These are phyloP conservation scores for Septoria linicola DNA, from an alignment of 2,329 filamentous ascomycete species.

Conservation along the genomic window DNA sequence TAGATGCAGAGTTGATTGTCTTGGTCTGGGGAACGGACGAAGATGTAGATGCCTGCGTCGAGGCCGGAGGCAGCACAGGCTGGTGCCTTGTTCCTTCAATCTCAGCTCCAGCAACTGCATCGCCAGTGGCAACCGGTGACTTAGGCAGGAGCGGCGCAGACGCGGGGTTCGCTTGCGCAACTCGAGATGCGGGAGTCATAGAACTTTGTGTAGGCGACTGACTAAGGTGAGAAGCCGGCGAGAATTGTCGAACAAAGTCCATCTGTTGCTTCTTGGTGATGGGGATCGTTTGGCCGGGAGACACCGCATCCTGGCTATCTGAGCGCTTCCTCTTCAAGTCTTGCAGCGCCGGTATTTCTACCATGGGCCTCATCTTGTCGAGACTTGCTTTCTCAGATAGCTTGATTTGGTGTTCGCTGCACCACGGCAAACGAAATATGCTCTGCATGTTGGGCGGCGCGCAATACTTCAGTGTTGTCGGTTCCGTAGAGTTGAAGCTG, in stretches of 20 bases:
- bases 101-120: slow-evolving; percentile 1
- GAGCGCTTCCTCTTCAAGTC: slow-evolving; percentile 61
- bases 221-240: slow-evolving; percentile 12
- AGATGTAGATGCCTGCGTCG: background rate
- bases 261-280: slow-evolving; percentile 27
- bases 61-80: background rate
- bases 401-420: slow-evolving; percentile 37
- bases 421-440: slow-evolving; percentile 53
- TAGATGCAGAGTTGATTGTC: slow-evolving; percentile 10
- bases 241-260: slow-evolving; percentile 31
- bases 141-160: slow-evolving; percentile 11
- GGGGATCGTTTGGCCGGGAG: slow-evolving; percentile 23
- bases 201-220: background rate
- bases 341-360: slow-evolving; percentile 49
- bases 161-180: background rate
- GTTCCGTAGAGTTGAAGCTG: slow-evolving; percentile 21
- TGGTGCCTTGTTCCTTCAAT: background rate
- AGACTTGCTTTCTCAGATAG: slow-evolving; percentile 36
- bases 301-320: slow-evolving; percentile 46
- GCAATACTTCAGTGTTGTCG: slow-evolving; percentile 23
- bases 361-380: slow-evolving; percentile 45
- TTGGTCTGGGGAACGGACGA: slow-evolving; percentile 9
- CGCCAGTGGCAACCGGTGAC: background rate
- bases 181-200: background rate
- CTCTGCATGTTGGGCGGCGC: slow-evolving; percentile 46